Percentiles rank a stretch among this genome's conserved stretches.
These are phyloP conservation scores for Alternaria rosae DNA, from an alignment of 2,329 filamentous ascomycete species.

Conservation along the genomic window DNA sequence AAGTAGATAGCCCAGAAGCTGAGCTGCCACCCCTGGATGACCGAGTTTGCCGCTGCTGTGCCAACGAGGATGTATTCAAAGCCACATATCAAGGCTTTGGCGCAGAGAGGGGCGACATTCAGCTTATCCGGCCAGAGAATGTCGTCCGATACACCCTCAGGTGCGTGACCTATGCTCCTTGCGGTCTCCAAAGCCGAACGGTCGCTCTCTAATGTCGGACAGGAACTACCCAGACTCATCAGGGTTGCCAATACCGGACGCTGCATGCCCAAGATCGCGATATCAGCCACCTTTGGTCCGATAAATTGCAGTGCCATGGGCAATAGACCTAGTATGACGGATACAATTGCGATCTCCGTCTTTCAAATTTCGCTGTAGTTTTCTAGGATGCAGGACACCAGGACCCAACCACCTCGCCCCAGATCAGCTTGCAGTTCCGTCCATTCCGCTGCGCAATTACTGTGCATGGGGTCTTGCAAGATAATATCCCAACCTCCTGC, in stretches of 20 bases:
- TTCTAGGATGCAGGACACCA: not conserved
- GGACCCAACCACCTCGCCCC: not conserved
- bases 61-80: not conserved
- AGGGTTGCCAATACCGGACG: not conserved
- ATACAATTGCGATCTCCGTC: slow-evolving; percentile 1
- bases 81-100: not conserved
- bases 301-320: not conserved
- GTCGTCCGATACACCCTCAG: not conserved
- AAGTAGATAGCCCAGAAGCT: not conserved
- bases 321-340: not conserved
- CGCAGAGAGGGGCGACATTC: not conserved
- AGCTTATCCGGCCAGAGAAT: not conserved
- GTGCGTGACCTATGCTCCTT: not conserved
- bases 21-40: not conserved
- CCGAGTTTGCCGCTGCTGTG: not conserved
- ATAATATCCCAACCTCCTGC: not conserved
- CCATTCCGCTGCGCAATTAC: not conserved
- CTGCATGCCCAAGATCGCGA: not conserved
- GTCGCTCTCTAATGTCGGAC: not conserved
- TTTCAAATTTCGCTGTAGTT: not conserved
- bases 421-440: not conserved
- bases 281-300: not conserved
- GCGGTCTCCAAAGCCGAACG: not conserved
- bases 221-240: not conserved
- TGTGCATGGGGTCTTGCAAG: not conserved